Evolutionary conservation across 768 basidiomycete genomes (phyloP), one percentile per base, ranked within the genome.

Genomic region (Baorangia bicolor): DNA sequence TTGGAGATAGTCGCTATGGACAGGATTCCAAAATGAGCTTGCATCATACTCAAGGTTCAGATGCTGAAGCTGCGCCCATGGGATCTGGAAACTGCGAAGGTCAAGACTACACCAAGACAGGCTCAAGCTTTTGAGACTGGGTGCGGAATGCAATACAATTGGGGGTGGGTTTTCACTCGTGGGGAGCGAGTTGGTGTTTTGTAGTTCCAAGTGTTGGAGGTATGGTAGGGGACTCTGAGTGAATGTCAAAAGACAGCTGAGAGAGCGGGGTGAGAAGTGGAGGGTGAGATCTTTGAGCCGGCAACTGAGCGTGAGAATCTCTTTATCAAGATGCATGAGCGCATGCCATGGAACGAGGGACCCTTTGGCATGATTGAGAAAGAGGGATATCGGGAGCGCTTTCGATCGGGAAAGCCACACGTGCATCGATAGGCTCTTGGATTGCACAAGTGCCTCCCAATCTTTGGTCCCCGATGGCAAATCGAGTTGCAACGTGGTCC

Each of bases 331-430:
- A 42, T 51, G 58, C 48, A 72, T 44, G 42, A 73, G 71, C 0
- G 71, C 62, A 11, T 56, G 53, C 67, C 67, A 65, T 1, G 62
- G 61, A 31, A 70, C 59, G 30, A 41, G 47, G 13, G 67, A 59
- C 0, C 58, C 71, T 23, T 57, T 67, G 33, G 49, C 1, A 23
- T 70, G 71, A 33, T 59, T 55, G 40, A 70, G 54, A 27, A 37
- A 48, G 18, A 70, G 43, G 53, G 70, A 64, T 16, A 70, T 53
- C 2, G 69, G 69, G 53, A 72, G 67, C 0, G 62, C 48, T 21
- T 70, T 70, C 2, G 69, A 61, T 8, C 67, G 67, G 20, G 71
- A 71, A 30, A 71, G 44, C 69, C 69, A 70, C 11, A 65, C 37
- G 39, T 71, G 69, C 62, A 63, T 72, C 5, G 50, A 46, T n/a